A percentile compares a stretch with the other conserved stretches of the same genome.
Conservation (phyloP, 2,329 filamentous ascomycete genomes). For the Penicillium sp. region DNA sequence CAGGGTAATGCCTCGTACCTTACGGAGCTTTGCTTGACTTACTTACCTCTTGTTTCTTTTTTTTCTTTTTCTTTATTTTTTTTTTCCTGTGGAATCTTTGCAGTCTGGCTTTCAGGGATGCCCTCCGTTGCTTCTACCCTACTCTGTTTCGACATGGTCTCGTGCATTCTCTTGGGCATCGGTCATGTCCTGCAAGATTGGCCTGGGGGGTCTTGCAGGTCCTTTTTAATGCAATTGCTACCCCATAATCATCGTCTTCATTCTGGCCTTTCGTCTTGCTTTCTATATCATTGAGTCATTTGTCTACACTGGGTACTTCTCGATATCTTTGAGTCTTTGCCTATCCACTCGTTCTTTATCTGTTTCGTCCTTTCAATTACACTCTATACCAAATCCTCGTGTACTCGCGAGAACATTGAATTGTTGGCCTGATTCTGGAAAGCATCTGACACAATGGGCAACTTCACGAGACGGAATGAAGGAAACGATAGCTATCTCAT, state of each 20-base stretch:
- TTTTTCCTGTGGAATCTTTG: slow-evolving; percentile 29
- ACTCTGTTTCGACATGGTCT: slow-evolving; percentile 30
- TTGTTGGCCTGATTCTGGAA: not conserved
- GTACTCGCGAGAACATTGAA: not conserved
- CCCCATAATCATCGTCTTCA: slow-evolving; percentile 13
- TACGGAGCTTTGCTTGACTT: slow-evolving; percentile 24
- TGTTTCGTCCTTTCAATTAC: not conserved
- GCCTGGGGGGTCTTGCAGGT: slow-evolving; percentile 11
- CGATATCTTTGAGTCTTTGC: not conserved
- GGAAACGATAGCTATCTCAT: slow-evolving; percentile 36
- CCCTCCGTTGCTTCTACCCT: slow-evolving; percentile 22
- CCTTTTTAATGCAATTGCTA: slow-evolving; percentile 26
- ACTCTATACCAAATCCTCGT: not conserved
- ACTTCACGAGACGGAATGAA: slow-evolving; percentile 42
- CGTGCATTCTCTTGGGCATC: slow-evolving; percentile 29
- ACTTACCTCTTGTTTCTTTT: slow-evolving; percentile 20
- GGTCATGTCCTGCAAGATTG: slow-evolving; percentile 22
- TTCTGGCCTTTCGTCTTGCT: not conserved
- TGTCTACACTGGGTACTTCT: not conserved
- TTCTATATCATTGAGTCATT: not conserved
- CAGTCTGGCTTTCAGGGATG: slow-evolving; percentile 27
- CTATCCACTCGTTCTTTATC: not conserved
- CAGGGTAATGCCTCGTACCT: slow-evolving; percentile 25
- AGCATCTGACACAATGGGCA: slow-evolving; percentile 36
- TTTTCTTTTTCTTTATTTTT: slow-evolving; percentile 12